A percentile compares a stretch with the other conserved stretches of the same genome.
Conservation (phyloP, 2,329 filamentous ascomycete species). For the Talaromyces piceae region DNA sequence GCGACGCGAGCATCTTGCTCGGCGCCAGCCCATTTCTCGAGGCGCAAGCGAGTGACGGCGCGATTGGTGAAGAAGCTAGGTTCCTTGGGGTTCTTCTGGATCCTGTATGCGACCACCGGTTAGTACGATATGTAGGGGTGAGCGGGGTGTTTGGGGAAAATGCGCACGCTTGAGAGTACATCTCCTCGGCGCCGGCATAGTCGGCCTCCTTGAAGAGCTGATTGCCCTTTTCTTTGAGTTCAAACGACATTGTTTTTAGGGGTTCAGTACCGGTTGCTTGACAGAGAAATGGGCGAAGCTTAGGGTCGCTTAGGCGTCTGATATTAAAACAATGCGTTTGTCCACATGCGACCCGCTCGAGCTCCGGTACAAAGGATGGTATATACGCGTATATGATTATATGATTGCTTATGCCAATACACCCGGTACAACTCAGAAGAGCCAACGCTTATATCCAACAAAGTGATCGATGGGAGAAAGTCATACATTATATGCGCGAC, state of each 20-base stretch:
- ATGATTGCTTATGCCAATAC: no score
- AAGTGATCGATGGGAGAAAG: no score
- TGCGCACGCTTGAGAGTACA: slow-evolving; percentile 40
- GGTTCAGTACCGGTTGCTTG: not conserved
- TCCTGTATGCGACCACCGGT: slow-evolving; percentile 43
- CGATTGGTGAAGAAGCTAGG: slow-evolving; percentile 82
- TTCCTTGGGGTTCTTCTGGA: slow-evolving; percentile 70
- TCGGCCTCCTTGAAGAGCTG: slow-evolving; percentile 40
- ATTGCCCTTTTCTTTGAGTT: slow-evolving; percentile 39
- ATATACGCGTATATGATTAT: no score
- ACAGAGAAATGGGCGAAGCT: not conserved
- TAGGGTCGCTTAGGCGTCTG: not conserved
- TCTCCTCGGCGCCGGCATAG: slow-evolving; percentile 39
- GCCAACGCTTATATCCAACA: no score
- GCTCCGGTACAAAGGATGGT: no score
- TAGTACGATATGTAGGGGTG: not conserved
- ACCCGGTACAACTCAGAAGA: no score
- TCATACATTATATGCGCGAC: no score
- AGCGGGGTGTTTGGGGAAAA: not conserved
- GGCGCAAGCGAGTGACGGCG: slow-evolving; percentile 70
- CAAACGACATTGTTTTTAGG: slow-evolving; percentile 21
- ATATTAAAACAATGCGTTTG: no score
- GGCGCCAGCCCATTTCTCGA: slow-evolving; percentile 64
- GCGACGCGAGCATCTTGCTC: slow-evolving; percentile 71
- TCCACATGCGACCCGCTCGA: no score